Conservation (phyloP, 2,329 filamentous ascomycete species). For the Fusarium sublunatum region DNA sequence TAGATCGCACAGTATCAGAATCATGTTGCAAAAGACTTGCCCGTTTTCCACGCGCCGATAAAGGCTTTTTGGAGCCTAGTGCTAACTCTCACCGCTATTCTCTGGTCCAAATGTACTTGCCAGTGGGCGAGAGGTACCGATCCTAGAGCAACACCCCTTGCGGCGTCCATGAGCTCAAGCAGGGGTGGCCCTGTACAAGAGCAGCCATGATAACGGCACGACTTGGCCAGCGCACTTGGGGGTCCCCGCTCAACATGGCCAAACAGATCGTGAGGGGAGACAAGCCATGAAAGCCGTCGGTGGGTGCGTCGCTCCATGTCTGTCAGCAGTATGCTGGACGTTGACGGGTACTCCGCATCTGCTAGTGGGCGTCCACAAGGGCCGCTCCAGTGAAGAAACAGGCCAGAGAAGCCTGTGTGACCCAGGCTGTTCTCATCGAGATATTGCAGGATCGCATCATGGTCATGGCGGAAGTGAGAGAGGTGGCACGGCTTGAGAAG, state of each 20-base stretch:
- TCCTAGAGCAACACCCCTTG: conserved; percentile 41
- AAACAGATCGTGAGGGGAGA: conserved; percentile 45
- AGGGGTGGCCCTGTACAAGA: conserved; percentile 34
- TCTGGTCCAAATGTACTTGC: conserved; percentile 34
- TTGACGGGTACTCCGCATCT: conserved; percentile 44
- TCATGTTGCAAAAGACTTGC: conserved; percentile 21
- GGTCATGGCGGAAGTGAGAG: conserved; percentile 23
- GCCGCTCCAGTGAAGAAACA: conserved; percentile 30
- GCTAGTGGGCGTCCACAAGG: conserved; percentile 39
- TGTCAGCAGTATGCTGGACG: conserved; percentile 39
- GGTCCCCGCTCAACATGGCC: conserved; percentile 36
- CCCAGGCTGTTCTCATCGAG: conserved; percentile 39
- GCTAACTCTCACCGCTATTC: conserved; percentile 46
- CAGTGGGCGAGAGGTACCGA: conserved; percentile 39
- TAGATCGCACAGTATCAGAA: conserved; percentile 9
- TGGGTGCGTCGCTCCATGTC: conserved; percentile 35
- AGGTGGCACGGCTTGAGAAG: conserved; percentile 21
- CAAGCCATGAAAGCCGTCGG: conserved; percentile 40
- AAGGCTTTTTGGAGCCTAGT: conserved; percentile 44
- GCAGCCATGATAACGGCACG: conserved; percentile 43
- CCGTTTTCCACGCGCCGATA: conserved; percentile 35
- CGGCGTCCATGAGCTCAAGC: conserved; percentile 29
- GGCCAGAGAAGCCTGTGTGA: conserved; percentile 34
- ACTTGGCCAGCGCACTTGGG: conserved; percentile 45
- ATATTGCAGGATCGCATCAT: conserved; percentile 46